Percentiles rank a stretch among this genome's conserved stretches.
Conservation (phyloP, 192 early-diverging fungal genomes). For the Gonapodya prolifera region DNA sequence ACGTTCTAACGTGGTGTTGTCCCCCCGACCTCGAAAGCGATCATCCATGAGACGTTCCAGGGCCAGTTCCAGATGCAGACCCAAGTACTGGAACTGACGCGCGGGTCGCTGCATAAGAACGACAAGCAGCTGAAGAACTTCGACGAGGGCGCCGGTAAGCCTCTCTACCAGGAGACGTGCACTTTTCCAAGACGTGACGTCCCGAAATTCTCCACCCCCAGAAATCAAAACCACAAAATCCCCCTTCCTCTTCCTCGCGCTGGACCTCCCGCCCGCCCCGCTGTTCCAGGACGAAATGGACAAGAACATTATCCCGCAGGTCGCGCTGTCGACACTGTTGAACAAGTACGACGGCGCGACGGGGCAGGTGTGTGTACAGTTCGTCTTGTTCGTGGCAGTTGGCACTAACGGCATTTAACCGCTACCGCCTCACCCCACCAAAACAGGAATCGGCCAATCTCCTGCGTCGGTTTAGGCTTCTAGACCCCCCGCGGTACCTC, state of each 20-base stretch:
- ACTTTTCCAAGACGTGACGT: too few relatives aligned
- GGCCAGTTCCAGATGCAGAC: slow-evolving; percentile 68
- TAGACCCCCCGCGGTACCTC: slow-evolving; percentile 65
- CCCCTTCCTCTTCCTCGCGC: slow-evolving; percentile 75
- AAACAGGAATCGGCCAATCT: slow-evolving; percentile 33
- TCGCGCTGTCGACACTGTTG: slow-evolving; percentile 67
- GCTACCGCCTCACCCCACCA: background rate
- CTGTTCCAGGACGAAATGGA: slow-evolving; percentile 77
- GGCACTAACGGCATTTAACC: background rate
- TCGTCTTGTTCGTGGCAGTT: background rate
- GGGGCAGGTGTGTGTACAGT: slow-evolving; percentile 29
- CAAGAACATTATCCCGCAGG: slow-evolving; percentile 85
- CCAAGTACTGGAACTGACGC: slow-evolving; percentile 52
- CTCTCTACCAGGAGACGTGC: too few relatives aligned
- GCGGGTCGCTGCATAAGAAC: too few relatives aligned
- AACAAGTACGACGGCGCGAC: slow-evolving; percentile 73
- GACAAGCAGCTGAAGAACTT: too few relatives aligned
- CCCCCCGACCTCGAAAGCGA: slow-evolving; percentile 8
- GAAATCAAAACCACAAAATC: slow-evolving; percentile 35
- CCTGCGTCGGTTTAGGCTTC: slow-evolving; percentile 60
- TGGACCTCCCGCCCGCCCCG: slow-evolving; percentile 84
- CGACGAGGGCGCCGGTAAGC: too few relatives aligned
- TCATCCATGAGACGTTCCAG: slow-evolving; percentile 74
- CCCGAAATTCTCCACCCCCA: slow-evolving; percentile 19
- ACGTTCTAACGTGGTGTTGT: background rate